Evolutionary conservation across 2,329 filamentous ascomycete genomes (phyloP).

Genomic region (Claviceps sp.): DNA sequence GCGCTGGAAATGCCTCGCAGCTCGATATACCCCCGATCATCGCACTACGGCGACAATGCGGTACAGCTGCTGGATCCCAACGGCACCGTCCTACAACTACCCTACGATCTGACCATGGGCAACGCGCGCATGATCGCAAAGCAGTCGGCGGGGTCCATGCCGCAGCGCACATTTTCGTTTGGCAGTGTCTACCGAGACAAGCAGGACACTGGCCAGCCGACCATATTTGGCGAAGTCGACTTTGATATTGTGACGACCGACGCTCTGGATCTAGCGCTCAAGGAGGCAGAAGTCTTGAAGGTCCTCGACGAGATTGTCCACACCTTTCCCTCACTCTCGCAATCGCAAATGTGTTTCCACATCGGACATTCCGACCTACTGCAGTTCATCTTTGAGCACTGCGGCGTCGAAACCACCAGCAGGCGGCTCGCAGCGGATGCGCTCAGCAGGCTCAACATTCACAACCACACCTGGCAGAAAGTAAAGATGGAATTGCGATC

Average conservation of each 20-base stretch:
- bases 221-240: slow-evolving; percentile 76
- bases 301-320: slow-evolving; percentile 83
- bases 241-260: slow-evolving; percentile 89
- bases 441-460: slow-evolving; percentile 76
- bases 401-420: slow-evolving; percentile 57
- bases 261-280: slow-evolving; percentile 67
- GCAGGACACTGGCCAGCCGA: slow-evolving; percentile 66
- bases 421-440: slow-evolving; percentile 65
- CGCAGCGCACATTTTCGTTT: slow-evolving; percentile 74
- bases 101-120: slow-evolving; percentile 82
- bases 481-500: slow-evolving; percentile 71
- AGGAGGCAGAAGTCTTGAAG: slow-evolving; percentile 89
- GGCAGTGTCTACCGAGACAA: slow-evolving; percentile 76
- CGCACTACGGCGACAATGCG: slow-evolving; percentile 59
- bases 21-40: slow-evolving; percentile 67
- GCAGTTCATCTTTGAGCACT: slow-evolving; percentile 80
- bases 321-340: slow-evolving; percentile 61
- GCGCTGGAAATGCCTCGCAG: slow-evolving; percentile 69
- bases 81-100: slow-evolving; percentile 84
- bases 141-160: slow-evolving; percentile 41
- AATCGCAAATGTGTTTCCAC: slow-evolving; percentile 71
- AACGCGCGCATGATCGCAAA: slow-evolving; percentile 76
- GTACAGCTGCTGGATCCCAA: slow-evolving; percentile 71
- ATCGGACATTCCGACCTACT: slow-evolving; percentile 80
- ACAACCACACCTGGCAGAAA: slow-evolving; percentile 68